Percentiles rank a stretch among this genome's conserved stretches.
phyloP scores from a whole-genome alignment of 2,329 filamentous ascomycete genomes.

The Colletotrichum tropicale region DNA sequence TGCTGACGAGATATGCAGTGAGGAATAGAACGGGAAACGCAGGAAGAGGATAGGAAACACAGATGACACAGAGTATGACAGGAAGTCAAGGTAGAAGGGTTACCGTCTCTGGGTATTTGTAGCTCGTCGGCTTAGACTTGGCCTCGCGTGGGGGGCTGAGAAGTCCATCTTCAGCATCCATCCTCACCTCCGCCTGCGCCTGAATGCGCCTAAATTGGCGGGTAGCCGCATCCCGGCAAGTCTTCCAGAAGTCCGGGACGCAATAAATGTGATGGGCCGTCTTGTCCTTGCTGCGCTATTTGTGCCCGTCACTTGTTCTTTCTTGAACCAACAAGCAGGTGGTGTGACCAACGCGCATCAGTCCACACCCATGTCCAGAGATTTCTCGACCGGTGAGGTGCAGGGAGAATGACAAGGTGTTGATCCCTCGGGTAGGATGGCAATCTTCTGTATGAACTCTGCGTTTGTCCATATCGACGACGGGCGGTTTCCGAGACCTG shows the following conservation, averaged over 20 bases:
- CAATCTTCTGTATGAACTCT: not conserved
- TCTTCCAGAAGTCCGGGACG: not conserved
- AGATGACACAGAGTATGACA: not conserved
- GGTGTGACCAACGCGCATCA: not conserved
- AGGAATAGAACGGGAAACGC: too few species aligned
- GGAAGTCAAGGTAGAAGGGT: not conserved
- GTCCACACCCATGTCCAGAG: not conserved
- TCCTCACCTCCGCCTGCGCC: not conserved
- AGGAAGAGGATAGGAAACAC: not conserved
- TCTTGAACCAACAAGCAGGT: not conserved
- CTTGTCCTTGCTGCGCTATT: not conserved
- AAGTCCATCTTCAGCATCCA: not conserved
- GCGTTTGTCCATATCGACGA: not conserved
- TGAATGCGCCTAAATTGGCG: not conserved
- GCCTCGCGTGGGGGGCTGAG: not conserved
- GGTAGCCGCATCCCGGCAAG: not conserved
- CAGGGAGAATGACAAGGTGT: not conserved
- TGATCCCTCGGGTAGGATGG: not conserved
- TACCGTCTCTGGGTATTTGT: not conserved
- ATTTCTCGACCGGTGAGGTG: not conserved
- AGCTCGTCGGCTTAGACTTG: not conserved
- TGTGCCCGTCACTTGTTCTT: not conserved
- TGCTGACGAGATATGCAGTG: not conserved
- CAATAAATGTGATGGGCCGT: not conserved
- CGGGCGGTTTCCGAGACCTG: not conserved